Evolutionary conservation across 208 protist species (phyloP), one percentile per base, ranked within the genome.

Genomic region (Crithidia mellificae): DNA sequence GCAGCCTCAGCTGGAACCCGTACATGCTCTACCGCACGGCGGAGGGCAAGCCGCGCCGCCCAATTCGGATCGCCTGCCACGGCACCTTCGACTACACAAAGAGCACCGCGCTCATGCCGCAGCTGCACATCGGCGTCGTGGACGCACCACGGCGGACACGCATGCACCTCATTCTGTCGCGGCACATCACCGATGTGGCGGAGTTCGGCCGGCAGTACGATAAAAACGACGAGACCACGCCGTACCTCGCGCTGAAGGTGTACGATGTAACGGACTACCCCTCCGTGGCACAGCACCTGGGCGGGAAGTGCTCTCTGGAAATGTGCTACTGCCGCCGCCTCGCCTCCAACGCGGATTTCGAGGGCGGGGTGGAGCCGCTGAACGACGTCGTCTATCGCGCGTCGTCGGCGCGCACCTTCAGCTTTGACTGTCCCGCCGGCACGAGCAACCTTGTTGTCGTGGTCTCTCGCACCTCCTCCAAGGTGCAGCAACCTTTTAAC

Each of bases 1-100:
- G 69, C 69, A 81, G 64, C 59, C 74, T 97, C 8, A 92, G 82
- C 64, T 97, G 93, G 91, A 94, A 94, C 65, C 93, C 93, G 32
- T 94, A 96, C 74, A 77, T 91, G 72, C 80, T 95, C 6, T 95
- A 80, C 64, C 83, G 77, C 50, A 80, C 75, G 0, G 36, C 78
- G 24, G 83, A 91, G 5, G 84, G 82, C 8, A 62, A 68, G 62
- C 67, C 90, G 25, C 68, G 67, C 17, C 77, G 82, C 12, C 90
- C 90, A 9, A 79, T 77, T 22, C 83, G 90, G 44, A 68, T 95
- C 3, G 87, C 87, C 14, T 90, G 84, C 59, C 90, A 95, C 67
- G 80, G 77, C 36, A 69, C 67, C 25, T 88, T 67, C 51, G 38
- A 80, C 44, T 85, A 79, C 75, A 74, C 73, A 2, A 47, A 44